Evolutionary conservation across 257 asterid genomes (phyloP).

Genomic region (Capsicum pubescens): DNA sequence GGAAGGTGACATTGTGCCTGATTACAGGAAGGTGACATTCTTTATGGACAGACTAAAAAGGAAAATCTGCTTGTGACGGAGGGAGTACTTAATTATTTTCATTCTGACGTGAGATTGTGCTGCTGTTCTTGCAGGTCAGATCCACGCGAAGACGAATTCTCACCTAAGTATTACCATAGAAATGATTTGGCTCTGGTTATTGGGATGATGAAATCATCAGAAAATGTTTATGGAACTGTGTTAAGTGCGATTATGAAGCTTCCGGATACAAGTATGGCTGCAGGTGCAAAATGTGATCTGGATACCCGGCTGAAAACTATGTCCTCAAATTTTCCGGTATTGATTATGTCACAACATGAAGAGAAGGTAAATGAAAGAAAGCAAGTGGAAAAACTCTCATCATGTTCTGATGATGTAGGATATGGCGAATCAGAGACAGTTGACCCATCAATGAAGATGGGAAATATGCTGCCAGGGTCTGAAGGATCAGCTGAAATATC

Average conservation of each 20-base stretch:
- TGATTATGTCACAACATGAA: slow-evolving; percentile 26
- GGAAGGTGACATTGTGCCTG: no score
- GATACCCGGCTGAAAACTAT: slow-evolving; percentile 39
- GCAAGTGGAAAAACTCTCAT: slow-evolving; percentile 40
- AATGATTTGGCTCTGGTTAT: slow-evolving; percentile 64
- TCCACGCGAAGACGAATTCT: slow-evolving; percentile 52
- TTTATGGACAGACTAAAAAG: no score
- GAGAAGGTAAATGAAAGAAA: slow-evolving; percentile 45
- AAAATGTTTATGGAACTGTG: slow-evolving; percentile 48
- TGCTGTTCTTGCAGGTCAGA: slow-evolving; percentile 67
- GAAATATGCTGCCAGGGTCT: slow-evolving; percentile 59
- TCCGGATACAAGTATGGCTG: slow-evolving; percentile 59
- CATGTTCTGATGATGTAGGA: slow-evolving; percentile 45
- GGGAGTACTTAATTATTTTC: no score
- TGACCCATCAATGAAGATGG: slow-evolving; percentile 47
- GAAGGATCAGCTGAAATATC: slow-evolving; percentile 81
- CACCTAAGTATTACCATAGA: slow-evolving; percentile 62
- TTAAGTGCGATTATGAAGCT: slow-evolving; percentile 55
- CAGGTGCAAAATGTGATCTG: slow-evolving; percentile 50
- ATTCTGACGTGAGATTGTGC: slow-evolving; percentile 31
- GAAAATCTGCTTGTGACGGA: no score
- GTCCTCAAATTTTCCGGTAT: neutral
- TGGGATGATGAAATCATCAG: slow-evolving; percentile 64
- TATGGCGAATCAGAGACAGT: slow-evolving; percentile 53
- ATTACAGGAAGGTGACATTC: no score